These are phyloP conservation scores for Colletotrichum chrysophilum DNA, from an alignment of 2,329 filamentous ascomycete genomes.

Conservation along the genomic window DNA sequence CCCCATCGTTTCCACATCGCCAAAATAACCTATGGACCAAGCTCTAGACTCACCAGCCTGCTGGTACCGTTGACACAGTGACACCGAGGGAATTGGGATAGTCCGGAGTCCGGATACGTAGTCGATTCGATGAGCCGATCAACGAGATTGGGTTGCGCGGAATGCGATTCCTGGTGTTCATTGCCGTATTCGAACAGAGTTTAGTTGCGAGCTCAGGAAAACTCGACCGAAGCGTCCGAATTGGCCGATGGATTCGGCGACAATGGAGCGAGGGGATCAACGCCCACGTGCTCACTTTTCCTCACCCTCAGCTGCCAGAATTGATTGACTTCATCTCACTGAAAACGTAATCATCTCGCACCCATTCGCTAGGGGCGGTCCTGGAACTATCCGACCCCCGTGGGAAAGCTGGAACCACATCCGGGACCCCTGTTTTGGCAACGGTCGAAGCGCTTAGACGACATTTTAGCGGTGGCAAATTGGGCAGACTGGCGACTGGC, in stretches of 20 bases:
- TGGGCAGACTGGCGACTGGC: neutral
- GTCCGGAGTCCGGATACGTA: neutral
- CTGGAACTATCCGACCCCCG: neutral
- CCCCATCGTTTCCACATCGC: constrained; percentile 3
- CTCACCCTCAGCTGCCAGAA: neutral
- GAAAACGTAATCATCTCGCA: neutral
- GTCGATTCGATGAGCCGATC: neutral
- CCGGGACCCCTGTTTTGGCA: neutral
- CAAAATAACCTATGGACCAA: constrained; percentile 14
- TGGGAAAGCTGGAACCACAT: neutral
- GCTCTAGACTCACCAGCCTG: neutral
- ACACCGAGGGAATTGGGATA: neutral
- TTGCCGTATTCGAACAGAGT: neutral
- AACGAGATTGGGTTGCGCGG: neutral
- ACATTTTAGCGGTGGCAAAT: neutral
- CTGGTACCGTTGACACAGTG: neutral
- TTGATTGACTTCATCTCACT: neutral
- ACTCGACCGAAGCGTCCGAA: neutral
- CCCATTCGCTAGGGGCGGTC: neutral
- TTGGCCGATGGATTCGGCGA: neutral
- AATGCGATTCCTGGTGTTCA: neutral
- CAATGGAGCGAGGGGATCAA: neutral
- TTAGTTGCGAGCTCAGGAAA: neutral
- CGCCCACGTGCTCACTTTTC: neutral
- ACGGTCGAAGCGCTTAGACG: neutral